phyloP scores from a whole-genome alignment of 768 basidiomycete genomes.

The Mrakia frigida region DNA sequence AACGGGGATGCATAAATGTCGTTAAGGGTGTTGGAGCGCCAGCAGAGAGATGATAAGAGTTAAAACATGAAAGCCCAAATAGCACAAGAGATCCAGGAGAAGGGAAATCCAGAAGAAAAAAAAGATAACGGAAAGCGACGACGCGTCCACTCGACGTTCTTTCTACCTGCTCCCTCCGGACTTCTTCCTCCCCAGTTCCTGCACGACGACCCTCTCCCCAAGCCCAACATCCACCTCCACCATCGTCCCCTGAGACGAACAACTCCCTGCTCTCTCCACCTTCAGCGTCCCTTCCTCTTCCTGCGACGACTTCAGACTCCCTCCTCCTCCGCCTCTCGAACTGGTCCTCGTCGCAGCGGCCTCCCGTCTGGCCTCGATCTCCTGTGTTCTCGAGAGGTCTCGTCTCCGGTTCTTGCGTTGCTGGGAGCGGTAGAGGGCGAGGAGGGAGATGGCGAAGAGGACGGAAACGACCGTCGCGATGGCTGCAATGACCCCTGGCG shows the following conservation, averaged over 20 bases:
- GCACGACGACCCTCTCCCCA: not conserved
- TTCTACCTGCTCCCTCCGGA: too few species aligned
- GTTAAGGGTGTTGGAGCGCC: too few species aligned
- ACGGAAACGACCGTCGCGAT: not conserved
- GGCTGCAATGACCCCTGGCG: not conserved
- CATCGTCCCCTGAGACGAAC: not conserved
- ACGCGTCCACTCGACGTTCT: too few species aligned
- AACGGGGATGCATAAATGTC: too few species aligned
- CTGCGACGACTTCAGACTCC: not conserved
- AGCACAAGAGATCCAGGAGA: too few species aligned
- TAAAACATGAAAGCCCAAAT: too few species aligned
- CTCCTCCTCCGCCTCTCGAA: not conserved
- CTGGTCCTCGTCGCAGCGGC: too few species aligned
- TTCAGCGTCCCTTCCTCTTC: not conserved
- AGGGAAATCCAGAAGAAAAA: too few species aligned
- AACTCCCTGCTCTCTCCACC: not conserved
- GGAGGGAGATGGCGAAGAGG: not conserved
- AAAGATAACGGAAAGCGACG: too few species aligned
- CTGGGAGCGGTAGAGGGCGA: constrained; percentile 2
- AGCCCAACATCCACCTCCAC: not conserved
- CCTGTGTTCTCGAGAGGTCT: not conserved
- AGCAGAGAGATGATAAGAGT: too few species aligned
- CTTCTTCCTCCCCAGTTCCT: not conserved
- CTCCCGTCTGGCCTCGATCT: too few species aligned
- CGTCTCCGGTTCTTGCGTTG: not conserved